Conservation (phyloP, 2,329 filamentous ascomycete genomes). For the Emericellopsis atlantica region DNA sequence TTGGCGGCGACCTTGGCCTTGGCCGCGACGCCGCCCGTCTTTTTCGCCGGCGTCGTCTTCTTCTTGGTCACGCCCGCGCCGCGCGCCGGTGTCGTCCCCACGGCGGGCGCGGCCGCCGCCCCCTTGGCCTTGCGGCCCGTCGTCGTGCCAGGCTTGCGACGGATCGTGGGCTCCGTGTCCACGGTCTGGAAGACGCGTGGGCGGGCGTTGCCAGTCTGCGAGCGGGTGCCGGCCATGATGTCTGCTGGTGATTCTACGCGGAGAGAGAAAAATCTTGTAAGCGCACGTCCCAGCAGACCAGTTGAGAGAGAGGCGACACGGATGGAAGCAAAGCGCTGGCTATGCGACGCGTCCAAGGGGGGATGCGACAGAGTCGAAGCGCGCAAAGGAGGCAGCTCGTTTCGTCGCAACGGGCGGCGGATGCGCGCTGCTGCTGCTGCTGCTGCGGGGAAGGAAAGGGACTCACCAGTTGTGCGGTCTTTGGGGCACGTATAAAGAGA, state of each 20-base stretch:
- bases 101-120: conserved; percentile 1
- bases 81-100: not conserved
- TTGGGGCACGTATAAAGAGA: too few species aligned
- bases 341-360: not conserved
- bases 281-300: not conserved
- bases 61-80: conserved; percentile 1
- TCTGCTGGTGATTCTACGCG: not conserved
- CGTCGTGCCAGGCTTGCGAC: conserved; percentile 13
- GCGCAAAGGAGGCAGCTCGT: not conserved
- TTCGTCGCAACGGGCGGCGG: not conserved
- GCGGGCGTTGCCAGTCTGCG: conserved; percentile 37
- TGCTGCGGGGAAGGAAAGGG: not conserved
- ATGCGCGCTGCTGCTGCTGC: not conserved
- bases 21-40: not conserved
- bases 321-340: not conserved
- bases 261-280: not conserved
- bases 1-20: not conserved
- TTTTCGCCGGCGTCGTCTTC: conserved; percentile 1
- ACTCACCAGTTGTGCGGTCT: not conserved
- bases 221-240: conserved; percentile 39
- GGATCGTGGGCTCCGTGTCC: conserved; percentile 32
- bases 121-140: conserved; percentile 5
- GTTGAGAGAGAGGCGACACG: not conserved
- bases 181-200: conserved; percentile 36
- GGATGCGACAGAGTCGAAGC: not conserved